Conservation (phyloP, 176 grass and related monocot species). For the Oryza australiensis region DNA sequence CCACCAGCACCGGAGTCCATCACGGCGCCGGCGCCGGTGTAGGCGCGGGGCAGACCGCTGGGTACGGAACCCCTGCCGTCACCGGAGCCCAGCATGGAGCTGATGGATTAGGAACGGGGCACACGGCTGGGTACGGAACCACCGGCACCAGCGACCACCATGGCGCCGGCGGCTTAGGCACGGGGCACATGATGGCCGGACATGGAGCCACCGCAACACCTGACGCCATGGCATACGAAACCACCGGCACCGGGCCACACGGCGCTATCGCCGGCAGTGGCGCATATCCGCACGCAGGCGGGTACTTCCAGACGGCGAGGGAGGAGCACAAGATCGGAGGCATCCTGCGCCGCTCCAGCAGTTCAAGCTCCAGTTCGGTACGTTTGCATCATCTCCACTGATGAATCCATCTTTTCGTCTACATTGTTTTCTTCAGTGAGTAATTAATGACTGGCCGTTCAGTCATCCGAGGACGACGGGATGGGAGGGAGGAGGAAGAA, state of each 20-base stretch:
- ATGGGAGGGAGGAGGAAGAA: conserved; percentile 58
- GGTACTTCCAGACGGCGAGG: conserved; percentile 22
- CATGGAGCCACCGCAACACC: not conserved
- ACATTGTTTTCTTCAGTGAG: too few species aligned
- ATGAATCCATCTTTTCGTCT: too few species aligned
- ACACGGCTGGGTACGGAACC: not conserved
- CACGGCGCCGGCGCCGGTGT: not conserved
- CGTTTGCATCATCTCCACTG: too few species aligned
- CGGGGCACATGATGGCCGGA: not conserved
- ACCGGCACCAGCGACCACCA: not conserved
- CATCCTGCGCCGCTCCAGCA: conserved; percentile 47
- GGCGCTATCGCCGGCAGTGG: not conserved
- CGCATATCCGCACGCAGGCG: not conserved
- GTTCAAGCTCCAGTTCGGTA: conserved; percentile 73
- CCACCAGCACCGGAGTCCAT: conserved; percentile 18
- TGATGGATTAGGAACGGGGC: not conserved
- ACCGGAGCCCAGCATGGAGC: not conserved
- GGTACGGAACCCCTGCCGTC: not conserved
- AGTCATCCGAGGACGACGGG: conserved; percentile 53
- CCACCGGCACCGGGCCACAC: not conserved
- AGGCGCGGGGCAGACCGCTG: not conserved
- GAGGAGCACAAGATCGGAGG: conserved; percentile 35
- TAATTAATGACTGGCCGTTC: too few species aligned
- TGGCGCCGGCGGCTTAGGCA: not conserved
- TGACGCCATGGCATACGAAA: not conserved